phyloP scores from a whole-genome alignment of 805 yeast genomes.

The Suhomyces prunicola region DNA sequence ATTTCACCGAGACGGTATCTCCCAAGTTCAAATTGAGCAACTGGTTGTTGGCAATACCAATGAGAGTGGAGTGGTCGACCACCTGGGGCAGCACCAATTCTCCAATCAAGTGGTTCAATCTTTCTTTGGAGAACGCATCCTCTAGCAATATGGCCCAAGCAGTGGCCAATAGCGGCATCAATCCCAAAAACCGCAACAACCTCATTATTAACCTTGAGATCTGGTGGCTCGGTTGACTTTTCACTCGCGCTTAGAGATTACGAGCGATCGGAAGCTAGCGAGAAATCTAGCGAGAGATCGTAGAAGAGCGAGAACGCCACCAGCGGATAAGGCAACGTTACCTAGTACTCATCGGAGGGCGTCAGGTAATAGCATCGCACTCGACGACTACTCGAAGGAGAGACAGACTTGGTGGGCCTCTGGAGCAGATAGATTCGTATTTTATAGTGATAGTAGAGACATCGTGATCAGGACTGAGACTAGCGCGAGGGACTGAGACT shows the following conservation, averaged over 20 bases:
- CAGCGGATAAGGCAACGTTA: background rate
- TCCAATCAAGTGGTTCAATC: constrained; percentile 39
- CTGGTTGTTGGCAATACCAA: constrained; percentile 15
- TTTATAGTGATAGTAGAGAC: too few relatives aligned
- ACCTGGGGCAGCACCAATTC: constrained; percentile 5
- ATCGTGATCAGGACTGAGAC: too few relatives aligned
- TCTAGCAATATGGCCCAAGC: constrained; percentile 36
- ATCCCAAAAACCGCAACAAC: constrained; percentile 2
- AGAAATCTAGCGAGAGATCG: background rate
- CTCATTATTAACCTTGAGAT: background rate
- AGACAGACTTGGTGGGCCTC: too few relatives aligned
- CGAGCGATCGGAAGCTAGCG: background rate
- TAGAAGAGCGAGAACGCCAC: background rate
- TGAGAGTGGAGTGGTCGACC: constrained; percentile 15
- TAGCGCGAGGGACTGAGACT: too few relatives aligned
- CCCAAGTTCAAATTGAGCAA: constrained; percentile 11
- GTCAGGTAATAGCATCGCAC: background rate
- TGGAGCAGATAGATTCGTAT: too few relatives aligned
- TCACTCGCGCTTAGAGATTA: background rate
- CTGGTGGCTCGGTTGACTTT: background rate
- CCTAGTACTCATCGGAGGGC: background rate
- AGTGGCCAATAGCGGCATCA: background rate
- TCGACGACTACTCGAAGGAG: too few relatives aligned
- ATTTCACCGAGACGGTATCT: constrained; percentile 6
- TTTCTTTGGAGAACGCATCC: constrained; percentile 54